Evolutionary conservation across 1,284 basidiomycete species (phyloP), one percentile per base, ranked within the genome.

Genomic region (Ustilago hordei): DNA sequence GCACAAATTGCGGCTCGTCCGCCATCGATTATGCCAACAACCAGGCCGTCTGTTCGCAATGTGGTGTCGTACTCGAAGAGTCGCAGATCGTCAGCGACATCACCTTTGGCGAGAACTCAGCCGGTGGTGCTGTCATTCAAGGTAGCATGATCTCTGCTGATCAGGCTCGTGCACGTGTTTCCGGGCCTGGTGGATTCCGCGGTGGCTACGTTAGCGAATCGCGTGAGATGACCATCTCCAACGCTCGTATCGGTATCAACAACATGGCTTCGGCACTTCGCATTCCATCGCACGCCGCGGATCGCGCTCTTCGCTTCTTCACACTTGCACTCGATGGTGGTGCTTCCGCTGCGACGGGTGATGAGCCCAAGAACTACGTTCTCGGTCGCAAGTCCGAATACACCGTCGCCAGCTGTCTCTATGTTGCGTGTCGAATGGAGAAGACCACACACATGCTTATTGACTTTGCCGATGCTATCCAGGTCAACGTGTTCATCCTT

Each of bases 371-470:
- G 39, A 83, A 86, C 65, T 84, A 81, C 61, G 84, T 86, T 7
- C 80, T 83, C 23, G 97, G 97, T 2, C 90, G 97, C 39, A 92
- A 93, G 83, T 93, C 93, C 78, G 90, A 95, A 85, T 95, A 98
- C 81, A 94, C 98, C 65, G 92, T 96, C 34, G 96, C 95, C 0
- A 93, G 95, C 55, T 99, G 97, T 86, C 89, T 98, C 57, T 99
- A 99, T 85, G 91, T 98, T 57, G 94, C 95, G 8, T 97, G 95
- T 84, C 88, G 97, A 64, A 92, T 95, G 87, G 93, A 93, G 81
- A 94, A 96, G 87, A 87, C 88, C 19, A 94, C 92, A 0, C 94
- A 96, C 85, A 99, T 99, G 97, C 91, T 99, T 41, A 99, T 99
- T 78, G 97, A 99, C 87, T 98, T 99, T 85, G 31, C 93, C 41